Evolutionary conservation across 306 rosid genomes (phyloP), one percentile per base, ranked within the genome.

Genomic region (Abrus precatorius): DNA sequence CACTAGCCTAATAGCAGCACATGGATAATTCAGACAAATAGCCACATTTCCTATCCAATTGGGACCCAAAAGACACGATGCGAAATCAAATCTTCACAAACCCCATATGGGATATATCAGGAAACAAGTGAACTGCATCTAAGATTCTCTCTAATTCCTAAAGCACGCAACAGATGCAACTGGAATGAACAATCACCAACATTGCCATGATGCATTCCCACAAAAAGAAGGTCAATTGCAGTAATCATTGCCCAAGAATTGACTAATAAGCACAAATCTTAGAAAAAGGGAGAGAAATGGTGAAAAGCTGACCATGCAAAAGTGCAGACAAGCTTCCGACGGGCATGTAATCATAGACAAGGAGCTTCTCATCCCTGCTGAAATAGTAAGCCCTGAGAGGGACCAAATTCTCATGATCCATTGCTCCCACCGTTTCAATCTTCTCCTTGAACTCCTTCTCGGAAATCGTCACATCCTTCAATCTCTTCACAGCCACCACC

Each of bases 281-380:
- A 5, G 9, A 72, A 59, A 52, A 30, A 29, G 43, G 40, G 27
- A 52, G 8, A 28, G 12, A 36, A 5, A 47, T 11, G 9, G 32
- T 12, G 2, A 74, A 60, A 57, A 33, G 55, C 87, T 65, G 38
- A 90, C 94, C 94, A 85, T 90, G 94, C 69, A 90, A 84, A 77
- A 90, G 94, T 13, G 94, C 91, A 85, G 92, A 90, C 64, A 90
- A 86, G 82, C 92, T 88, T 76, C 94, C 94, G 86, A 87, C 83
- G 29, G 94, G 65, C 89, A 90, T 87, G 84, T 90, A 90, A 81
- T 90, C 94, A 76, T 86, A 66, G 12, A 90, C 91, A 78, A 90
- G 87, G 33, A 90, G 91, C 86, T 90, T 90, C 75, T 90, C 94
- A 38, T 90, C 94, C 10, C 87, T 69, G 83, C 92, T 90, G 69